Evolutionary conservation across 805 yeast species (phyloP).

Genomic region (Saccharomycopsis guyanensis): DNA sequence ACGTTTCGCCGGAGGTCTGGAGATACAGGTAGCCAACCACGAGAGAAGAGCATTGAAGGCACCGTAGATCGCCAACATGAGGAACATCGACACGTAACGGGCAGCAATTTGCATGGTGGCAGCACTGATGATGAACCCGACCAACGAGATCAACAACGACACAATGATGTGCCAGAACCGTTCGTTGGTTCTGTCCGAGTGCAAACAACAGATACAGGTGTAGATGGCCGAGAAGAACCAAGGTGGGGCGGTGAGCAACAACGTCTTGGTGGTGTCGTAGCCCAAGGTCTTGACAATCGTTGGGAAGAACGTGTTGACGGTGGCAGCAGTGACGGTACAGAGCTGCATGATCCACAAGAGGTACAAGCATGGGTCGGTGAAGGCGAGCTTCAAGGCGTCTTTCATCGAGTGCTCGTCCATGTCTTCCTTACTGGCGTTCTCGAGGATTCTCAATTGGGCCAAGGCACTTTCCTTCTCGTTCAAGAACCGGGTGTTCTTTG

Average conservation of each 20-base stretch:
- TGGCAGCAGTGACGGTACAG: slow-evolving; percentile 46
- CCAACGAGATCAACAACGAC: slow-evolving; percentile 36
- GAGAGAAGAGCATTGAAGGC: slow-evolving; percentile 45
- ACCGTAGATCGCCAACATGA: slow-evolving; percentile 48
- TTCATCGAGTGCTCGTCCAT: slow-evolving; percentile 2
- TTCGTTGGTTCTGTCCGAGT: slow-evolving; percentile 50
- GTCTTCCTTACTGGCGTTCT: slow-evolving; percentile 15
- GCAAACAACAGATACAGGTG: slow-evolving; percentile 46
- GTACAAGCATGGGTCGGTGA: slow-evolving; percentile 15
- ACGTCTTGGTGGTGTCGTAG: slow-evolving; percentile 41
- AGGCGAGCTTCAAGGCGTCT: slow-evolving; percentile 12
- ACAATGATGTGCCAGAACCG: slow-evolving; percentile 41
- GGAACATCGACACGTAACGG: slow-evolving; percentile 51
- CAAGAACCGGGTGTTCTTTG: slow-evolving; percentile 34
- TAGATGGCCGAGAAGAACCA: slow-evolving; percentile 43
- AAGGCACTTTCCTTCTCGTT: slow-evolving; percentile 29
- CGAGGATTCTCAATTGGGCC: slow-evolving; percentile 15
- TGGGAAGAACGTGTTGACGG: slow-evolving; percentile 56
- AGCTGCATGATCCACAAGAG: slow-evolving; percentile 25
- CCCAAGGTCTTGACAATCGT: slow-evolving; percentile 50
- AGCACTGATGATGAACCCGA: slow-evolving; percentile 42
- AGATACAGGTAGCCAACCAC: slow-evolving; percentile 49
- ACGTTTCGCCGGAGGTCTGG: slow-evolving; percentile 53
- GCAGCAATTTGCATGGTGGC: slow-evolving; percentile 48
- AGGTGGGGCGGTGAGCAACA: slow-evolving; percentile 54